Percentiles rank a stretch among this genome's conserved stretches.
Evolutionary conservation across 192 early-diverging fungal genomes (phyloP).

Genomic region (Spizellomyces punctatus): DNA sequence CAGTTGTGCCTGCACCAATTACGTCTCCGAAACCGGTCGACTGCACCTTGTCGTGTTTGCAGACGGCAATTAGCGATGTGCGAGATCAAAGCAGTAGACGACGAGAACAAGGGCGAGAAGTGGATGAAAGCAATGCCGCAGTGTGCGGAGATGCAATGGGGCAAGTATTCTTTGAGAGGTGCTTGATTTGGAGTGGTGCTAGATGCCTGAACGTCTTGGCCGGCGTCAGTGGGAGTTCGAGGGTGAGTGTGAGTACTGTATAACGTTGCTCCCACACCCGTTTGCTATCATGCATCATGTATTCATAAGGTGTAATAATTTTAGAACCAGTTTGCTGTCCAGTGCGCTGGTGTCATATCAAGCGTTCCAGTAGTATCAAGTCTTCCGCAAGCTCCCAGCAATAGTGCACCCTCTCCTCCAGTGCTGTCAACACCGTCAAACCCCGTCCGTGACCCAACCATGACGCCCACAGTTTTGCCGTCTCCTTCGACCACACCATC

Average conservation of each 20-base stretch:
- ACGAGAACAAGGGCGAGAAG: not conserved
- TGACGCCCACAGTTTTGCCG: no score
- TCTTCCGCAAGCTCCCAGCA: no score
- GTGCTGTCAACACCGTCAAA: no score
- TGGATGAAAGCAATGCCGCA: not conserved
- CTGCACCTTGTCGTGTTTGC: conserved; percentile 7
- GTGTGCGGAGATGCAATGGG: conserved; percentile 1
- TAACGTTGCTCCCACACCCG: no score
- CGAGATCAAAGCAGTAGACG: not conserved
- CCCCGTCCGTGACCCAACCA: no score
- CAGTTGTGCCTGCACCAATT: not conserved
- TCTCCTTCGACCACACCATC: no score
- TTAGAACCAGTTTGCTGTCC: no score
- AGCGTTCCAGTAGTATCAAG: no score
- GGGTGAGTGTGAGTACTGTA: not conserved
- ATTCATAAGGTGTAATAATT: no score
- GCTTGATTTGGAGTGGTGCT: conserved; percentile 12
- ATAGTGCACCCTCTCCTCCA: no score
- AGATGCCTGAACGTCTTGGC: not conserved
- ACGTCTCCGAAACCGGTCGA: not conserved
- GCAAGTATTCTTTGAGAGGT: conserved; percentile 15
- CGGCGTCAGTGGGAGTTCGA: not conserved
- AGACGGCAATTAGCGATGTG: not conserved
- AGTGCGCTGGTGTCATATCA: no score
- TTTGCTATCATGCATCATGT: no score